Evolutionary conservation across 192 early-diverging fungal species (phyloP), one percentile per base, ranked within the genome.

Genomic region (Rhizophagus sp.): DNA sequence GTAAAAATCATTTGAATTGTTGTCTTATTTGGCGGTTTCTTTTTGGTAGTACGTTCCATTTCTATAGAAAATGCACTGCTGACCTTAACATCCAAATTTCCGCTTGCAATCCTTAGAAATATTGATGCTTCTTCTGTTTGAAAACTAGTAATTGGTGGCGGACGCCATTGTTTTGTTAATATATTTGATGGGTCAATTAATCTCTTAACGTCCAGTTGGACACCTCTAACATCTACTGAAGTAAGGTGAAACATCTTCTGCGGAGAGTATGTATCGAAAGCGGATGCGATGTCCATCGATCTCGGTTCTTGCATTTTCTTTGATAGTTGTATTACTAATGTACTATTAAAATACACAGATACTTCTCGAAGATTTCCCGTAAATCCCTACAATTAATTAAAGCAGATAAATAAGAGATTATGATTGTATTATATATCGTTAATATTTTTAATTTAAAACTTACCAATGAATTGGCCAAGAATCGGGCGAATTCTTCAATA

Each of bases 31-130:
- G 96, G 96, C 12, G 96, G 93, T 62, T 86, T 87, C 79, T 97
- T 97, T 83, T 97, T 97, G 0, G 95, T 97, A 0, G 95, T 91
- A 4, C 96, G 86, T 74, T 95, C 93, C 94, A 97, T 97, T 75
- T 96, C 93, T 30, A 83, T 81, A n/a, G 84, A 74, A 44, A 95
- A 86, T n/a, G 91, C 81, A 41, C 79, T 77, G 0, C 88, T 81
- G 1, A 94, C 87, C 30, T 85, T 84, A 30, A 93, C 90, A 75
- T 82, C 78, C 33, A 95, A 73, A 22, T 88, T 67, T 6, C 88
- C 94, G 17, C 83, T 87, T 9, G 93, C 94, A 0, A 91, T 90
- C 22, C 92, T 83, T 62, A 96, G 83, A 71, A 94, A 96, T 22
- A 94, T 88, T 8, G 90, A 92, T 2, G 87, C 89, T 17, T 69